phyloP scores from a whole-genome alignment of 2,329 filamentous ascomycete species.

The Pseudogymnoascus pannorum region DNA sequence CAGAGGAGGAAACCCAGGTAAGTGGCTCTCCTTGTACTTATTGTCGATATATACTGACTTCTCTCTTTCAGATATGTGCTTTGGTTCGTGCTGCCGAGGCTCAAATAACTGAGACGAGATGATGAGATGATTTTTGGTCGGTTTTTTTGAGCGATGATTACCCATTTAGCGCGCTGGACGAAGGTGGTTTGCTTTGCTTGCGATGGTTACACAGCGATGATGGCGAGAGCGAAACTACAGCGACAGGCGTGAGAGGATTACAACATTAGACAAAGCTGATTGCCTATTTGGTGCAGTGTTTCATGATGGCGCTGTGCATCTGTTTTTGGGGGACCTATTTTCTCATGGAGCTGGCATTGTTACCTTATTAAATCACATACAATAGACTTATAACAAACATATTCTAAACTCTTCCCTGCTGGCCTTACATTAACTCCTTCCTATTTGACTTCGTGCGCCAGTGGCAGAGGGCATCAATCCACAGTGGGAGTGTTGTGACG shows the following conservation, averaged over 20 bases:
- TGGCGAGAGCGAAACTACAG: not conserved
- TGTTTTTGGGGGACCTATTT: not conserved
- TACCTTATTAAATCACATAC: not conserved
- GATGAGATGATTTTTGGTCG: not conserved
- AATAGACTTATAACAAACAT: not conserved
- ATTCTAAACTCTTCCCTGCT: not conserved
- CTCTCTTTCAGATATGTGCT: not conserved
- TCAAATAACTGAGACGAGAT: not conserved
- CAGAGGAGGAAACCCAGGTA: constrained; percentile 1
- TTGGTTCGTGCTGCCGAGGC: not conserved
- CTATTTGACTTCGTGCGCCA: not conserved
- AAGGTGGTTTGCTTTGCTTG: constrained; percentile 1
- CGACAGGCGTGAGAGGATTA: not conserved
- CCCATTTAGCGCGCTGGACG: not conserved
- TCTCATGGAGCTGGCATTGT: not conserved
- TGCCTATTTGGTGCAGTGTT: not conserved
- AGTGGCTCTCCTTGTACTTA: not conserved
- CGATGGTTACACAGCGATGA: not conserved
- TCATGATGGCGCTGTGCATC: not conserved
- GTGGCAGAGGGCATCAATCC: not conserved
- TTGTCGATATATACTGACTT: not conserved
- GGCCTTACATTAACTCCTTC: not conserved
- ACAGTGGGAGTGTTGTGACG: not conserved
- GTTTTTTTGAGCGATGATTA: constrained; percentile 2
- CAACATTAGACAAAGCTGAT: not conserved